phyloP scores from a whole-genome alignment of 306 rosid genomes.

The Mucuna pruriens region DNA sequence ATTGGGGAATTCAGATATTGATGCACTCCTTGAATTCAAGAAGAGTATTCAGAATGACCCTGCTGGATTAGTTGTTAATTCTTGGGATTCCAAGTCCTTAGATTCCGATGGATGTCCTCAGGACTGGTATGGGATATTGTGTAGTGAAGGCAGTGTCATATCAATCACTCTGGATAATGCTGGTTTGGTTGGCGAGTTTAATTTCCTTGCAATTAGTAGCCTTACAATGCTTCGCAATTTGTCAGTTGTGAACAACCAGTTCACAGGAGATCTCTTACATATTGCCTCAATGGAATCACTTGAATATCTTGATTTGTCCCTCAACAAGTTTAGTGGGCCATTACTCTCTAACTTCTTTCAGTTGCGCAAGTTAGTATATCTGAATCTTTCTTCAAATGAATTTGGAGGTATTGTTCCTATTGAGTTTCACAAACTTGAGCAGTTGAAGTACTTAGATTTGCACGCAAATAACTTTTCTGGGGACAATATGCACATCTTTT shows the following conservation, averaged over 20 bases:
- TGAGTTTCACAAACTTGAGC: slow-evolving; percentile 58
- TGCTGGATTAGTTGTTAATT: slow-evolving; percentile 57
- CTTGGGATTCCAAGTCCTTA: slow-evolving; percentile 72
- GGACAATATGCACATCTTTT: slow-evolving; percentile 57
- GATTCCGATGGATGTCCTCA: slow-evolving; percentile 78
- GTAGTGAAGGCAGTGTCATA: slow-evolving; percentile 60
- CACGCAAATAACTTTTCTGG: slow-evolving; percentile 65
- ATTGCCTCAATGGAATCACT: slow-evolving; percentile 56
- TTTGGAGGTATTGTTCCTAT: slow-evolving; percentile 58
- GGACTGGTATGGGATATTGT: slow-evolving; percentile 69
- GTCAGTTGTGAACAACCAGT: slow-evolving; percentile 66
- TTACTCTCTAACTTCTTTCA: slow-evolving; percentile 50
- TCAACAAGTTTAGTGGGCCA: slow-evolving; percentile 60
- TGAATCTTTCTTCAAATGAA: slow-evolving; percentile 77
- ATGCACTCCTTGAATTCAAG: slow-evolving; percentile 68
- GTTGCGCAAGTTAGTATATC: slow-evolving; percentile 45
- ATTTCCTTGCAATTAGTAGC: slow-evolving; percentile 57
- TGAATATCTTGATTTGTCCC: slow-evolving; percentile 66
- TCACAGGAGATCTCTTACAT: slow-evolving; percentile 58
- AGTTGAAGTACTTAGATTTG: slow-evolving; percentile 60
- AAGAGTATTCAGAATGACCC: slow-evolving; percentile 67
- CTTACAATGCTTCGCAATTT: slow-evolving; percentile 68
- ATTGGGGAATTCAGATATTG: slow-evolving; percentile 67
- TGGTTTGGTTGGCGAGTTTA: slow-evolving; percentile 70
- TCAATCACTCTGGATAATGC: slow-evolving; percentile 63